Evolutionary conservation across 805 yeast species (phyloP), one percentile per base, ranked within the genome.

Genomic region (Kluyveromyces siamensis): DNA sequence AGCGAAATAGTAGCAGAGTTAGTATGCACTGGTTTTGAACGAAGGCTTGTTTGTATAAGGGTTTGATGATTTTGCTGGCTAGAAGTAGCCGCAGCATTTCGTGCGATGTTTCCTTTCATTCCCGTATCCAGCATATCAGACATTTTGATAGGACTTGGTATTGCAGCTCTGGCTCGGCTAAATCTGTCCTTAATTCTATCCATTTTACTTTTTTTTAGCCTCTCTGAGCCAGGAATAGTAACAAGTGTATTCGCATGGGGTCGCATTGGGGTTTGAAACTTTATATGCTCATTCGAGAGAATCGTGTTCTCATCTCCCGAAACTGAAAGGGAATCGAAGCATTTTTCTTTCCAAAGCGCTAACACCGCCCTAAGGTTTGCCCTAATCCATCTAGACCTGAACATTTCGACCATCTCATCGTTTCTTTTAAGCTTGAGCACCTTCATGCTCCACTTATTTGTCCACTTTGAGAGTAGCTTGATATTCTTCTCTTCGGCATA

Each of bases 351-450:
- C 75, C 75, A 71, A 17, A 71, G 47, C 6, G 56, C 38, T 18
- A 71, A 40, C 6, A 70, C 47, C 0, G 71, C 73, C 45, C 74
- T 53, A 25, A 68, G 49, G 25, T 57, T 65, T 1, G 74, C 74
- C 42, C 74, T 60, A 47, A 64, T 58, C 74, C 74, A 71, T 45
- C 75, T 57, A n/a, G 51, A 55, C 40, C 63, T 55, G 50, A 70
- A 69, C 13, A 54, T 54, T 5, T 53, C 58, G 2, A 68, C 60
- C 1, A 62, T 58, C 48, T 67, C 71, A 27, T 65, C 58, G 48
- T 69, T 69, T 48, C 70, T 62, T 36, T 59, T 57, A 2, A 57
- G 50, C 50, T 68, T 70, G 49, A 70, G 52, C 30, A 57, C 51
- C 42, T 59, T 56, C 50, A 70, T 52, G 25, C 64, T 63, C 73